These are phyloP conservation scores for Dendrobium huoshanense DNA, from an alignment of 106 monocot genomes.

Conservation along the genomic window DNA sequence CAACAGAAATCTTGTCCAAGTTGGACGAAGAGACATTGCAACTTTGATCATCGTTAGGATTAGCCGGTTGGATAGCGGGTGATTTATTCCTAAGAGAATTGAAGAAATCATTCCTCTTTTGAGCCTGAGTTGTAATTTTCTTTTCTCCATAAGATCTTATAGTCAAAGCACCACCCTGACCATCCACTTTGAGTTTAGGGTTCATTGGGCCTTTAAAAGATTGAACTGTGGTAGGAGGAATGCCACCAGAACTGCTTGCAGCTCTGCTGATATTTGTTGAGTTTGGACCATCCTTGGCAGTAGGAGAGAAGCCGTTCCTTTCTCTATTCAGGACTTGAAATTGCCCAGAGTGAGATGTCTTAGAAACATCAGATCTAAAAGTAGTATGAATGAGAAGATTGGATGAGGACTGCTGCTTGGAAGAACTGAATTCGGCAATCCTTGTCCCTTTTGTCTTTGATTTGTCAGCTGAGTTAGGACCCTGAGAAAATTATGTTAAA, in stretches of 20 bases:
- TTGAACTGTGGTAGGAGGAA: slow-evolving; percentile 3
- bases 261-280: slow-evolving; percentile 16
- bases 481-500: background rate
- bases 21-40: background rate
- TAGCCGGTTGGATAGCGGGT: background rate
- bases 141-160: slow-evolving; percentile 28
- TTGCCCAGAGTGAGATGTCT: slow-evolving; percentile 50
- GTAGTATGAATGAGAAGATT: slow-evolving; percentile 21
- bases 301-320: slow-evolving; percentile 36
- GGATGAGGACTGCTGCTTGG: slow-evolving; percentile 31
- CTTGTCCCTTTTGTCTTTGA: slow-evolving; percentile 38
- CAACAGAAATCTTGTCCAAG: background rate
- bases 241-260: slow-evolving; percentile 10
- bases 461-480: slow-evolving; percentile 38
- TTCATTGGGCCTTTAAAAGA: slow-evolving; percentile 16
- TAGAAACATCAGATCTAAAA: slow-evolving; percentile 40
- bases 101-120: slow-evolving; percentile 56
- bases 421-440: slow-evolving; percentile 16
- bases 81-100: slow-evolving; percentile 46
- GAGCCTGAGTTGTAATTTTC: slow-evolving; percentile 24
- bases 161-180: slow-evolving; percentile 9
- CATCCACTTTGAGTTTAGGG: slow-evolving; percentile 22
- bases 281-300: slow-evolving; percentile 27
- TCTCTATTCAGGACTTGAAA: slow-evolving; percentile 70
- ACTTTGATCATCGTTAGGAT: background rate